Evolutionary conservation across 1,139 yeast genomes (phyloP).

Genomic region (Sugiyamaella castrensis): DNA sequence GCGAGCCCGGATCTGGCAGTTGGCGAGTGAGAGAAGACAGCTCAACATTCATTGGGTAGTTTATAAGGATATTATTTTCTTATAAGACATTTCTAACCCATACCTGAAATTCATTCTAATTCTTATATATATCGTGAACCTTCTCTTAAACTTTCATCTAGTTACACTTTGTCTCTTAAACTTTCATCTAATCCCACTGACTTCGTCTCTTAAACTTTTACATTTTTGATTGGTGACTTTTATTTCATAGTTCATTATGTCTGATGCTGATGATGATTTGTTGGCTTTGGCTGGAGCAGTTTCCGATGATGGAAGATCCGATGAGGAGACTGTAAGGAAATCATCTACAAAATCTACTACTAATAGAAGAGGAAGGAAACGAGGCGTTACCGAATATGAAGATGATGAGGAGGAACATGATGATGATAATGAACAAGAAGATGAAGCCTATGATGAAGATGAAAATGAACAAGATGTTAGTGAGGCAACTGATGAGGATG

Average conservation of each 20-base stretch:
- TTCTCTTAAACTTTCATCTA: too few species aligned
- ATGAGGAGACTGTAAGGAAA: constrained; percentile 23
- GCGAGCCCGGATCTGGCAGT: too few species aligned
- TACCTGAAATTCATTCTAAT: too few species aligned
- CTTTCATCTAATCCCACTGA: too few species aligned
- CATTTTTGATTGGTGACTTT: too few species aligned
- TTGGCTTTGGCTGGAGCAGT: constrained; percentile 87
- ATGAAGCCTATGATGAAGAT: constrained; percentile 28
- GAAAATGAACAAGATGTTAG: constrained; percentile 33
- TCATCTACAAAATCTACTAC: constrained; percentile 7
- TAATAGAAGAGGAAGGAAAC: constrained; percentile 19
- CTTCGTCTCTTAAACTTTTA: too few species aligned
- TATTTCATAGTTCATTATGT: constrained; percentile 21
- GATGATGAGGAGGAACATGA: constrained; percentile 9
- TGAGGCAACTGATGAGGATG: constrained; percentile 39
- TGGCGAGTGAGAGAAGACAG: too few species aligned
- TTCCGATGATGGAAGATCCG: constrained; percentile 24
- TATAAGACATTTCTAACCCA: too few species aligned
- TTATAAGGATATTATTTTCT: too few species aligned
- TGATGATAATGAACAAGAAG: constrained; percentile 17
- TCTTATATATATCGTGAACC: too few species aligned
- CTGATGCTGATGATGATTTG: constrained; percentile 61
- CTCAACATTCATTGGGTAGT: too few species aligned
- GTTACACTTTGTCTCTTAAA: too few species aligned
- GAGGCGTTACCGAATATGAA: constrained; percentile 12